phyloP scores from a whole-genome alignment of 2,329 filamentous ascomycete species.

The Cytospora schulzeri region DNA sequence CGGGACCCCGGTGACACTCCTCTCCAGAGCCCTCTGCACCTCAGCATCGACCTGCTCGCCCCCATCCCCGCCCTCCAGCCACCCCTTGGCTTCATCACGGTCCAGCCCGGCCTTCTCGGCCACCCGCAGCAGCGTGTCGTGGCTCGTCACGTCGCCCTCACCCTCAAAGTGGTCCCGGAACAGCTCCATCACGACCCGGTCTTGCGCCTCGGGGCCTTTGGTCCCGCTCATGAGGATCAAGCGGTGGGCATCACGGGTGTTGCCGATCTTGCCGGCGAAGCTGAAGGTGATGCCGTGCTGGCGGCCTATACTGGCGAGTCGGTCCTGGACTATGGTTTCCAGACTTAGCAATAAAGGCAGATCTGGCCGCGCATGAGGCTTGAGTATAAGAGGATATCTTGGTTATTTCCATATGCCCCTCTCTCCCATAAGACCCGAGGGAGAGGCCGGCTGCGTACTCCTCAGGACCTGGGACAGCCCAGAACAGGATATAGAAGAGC shows the following conservation, averaged over 20 bases:
- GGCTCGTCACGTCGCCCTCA: constrained; percentile 63
- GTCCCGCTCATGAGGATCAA: constrained; percentile 69
- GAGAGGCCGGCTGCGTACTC: too few species aligned
- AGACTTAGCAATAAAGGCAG: constrained; percentile 35
- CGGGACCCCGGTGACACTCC: constrained; percentile 67
- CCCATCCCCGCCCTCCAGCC: constrained; percentile 56
- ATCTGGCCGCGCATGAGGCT: too few species aligned
- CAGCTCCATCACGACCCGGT: constrained; percentile 61
- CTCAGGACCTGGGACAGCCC: background rate
- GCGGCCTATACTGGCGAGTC: constrained; percentile 60
- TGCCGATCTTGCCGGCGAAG: constrained; percentile 70
- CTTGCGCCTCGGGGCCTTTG: constrained; percentile 53
- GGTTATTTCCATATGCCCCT: too few species aligned
- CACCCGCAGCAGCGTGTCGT: constrained; percentile 52
- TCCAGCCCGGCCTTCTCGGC: constrained; percentile 57
- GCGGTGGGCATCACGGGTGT: constrained; percentile 77
- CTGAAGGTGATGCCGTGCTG: constrained; percentile 72
- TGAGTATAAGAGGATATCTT: too few species aligned
- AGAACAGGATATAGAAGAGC: background rate
- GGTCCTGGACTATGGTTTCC: constrained; percentile 54
- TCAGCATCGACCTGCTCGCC: constrained; percentile 59
- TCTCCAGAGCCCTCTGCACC: constrained; percentile 51
- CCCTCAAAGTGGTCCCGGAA: constrained; percentile 69
- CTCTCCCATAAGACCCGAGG: too few species aligned
- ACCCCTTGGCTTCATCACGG: constrained; percentile 51